Evolutionary conservation across 306 rosid species (phyloP).

Genomic region (Echinosophora koreensis): DNA sequence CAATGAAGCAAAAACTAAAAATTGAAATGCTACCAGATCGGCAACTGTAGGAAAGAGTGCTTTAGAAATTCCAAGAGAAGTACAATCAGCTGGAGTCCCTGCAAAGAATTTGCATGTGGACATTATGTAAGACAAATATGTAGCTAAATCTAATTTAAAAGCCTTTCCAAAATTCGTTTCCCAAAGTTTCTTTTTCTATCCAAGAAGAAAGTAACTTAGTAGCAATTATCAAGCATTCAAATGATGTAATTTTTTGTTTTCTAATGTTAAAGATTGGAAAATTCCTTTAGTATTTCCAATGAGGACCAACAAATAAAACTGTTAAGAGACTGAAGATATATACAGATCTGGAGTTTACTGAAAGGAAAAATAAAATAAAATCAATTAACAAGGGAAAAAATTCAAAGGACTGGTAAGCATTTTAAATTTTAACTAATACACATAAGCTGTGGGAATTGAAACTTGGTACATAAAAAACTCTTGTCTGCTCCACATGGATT

Average conservation of each 20-base stretch:
- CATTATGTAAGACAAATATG: neutral
- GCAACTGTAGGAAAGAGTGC: conserved; percentile 64
- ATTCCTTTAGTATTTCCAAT: neutral
- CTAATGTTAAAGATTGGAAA: neutral
- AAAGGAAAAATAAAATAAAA: neutral
- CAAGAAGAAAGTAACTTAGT: neutral
- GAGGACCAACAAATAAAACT: neutral
- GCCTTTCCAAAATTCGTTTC: too few species aligned
- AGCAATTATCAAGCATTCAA: neutral
- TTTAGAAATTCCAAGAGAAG: conserved; percentile 73
- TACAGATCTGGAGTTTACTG: neutral
- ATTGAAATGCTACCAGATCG: conserved; percentile 56
- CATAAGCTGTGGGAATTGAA: neutral
- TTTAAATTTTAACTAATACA: neutral
- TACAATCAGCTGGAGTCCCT: conserved; percentile 80
- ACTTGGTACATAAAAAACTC: neutral
- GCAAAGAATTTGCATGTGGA: conserved; percentile 32
- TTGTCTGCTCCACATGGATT: neutral
- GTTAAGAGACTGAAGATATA: neutral
- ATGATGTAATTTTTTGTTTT: neutral
- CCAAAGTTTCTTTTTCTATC: too few species aligned
- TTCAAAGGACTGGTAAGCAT: neutral
- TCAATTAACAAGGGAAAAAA: neutral
- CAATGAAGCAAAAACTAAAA: conserved; percentile 14
- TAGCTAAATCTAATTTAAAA: neutral